Base-by-base conservation (phyloP, 169 alveolate genomes). In the Plasmodium berghei region DNA sequence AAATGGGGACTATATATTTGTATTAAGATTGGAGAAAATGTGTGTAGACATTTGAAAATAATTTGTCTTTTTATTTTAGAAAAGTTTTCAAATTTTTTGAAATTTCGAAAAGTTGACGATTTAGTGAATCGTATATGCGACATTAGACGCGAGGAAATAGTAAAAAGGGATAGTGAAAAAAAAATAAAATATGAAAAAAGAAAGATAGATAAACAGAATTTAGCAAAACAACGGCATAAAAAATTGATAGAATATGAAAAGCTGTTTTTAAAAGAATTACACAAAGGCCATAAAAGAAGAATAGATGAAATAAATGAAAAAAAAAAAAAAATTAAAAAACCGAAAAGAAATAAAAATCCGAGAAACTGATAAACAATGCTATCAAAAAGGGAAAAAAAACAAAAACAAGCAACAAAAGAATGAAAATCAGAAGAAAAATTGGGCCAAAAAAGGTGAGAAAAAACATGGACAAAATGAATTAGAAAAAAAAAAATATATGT, bases 161-260 rank as follows among this genome's bases (percentile, higher is more conserved):
- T 80, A 67, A 66, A 55, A 28, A 66, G 45, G 22, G 75, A 80
- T 5, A 42, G 24, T 9, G 69, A 42, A 58, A 80, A 55, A 56
- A 80, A 71, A 67, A 24, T n/a, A n/a, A 66, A 66, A 59, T 52
- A 49, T 71, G 73, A 66, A 26, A 52, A 24, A 61, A n/a, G 42
- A 28, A 42, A 67, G 14, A 83, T 34, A 40, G 70, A 83, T 12
- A 56, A 83, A 63, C 64, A 83, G 18, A 71, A 54, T n/a, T 10
- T 83, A 12, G n/a, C 26, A 34, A 42, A 62, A 45, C 54, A 54
- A 9, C 67, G 90, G 42, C 18, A 83, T 28, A 66, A 67, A 46
- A 26, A 48, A 54, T 42, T 83, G 24, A 20, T 52, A 55, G 72
- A 55, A 46, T 45, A 83, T 26, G 70, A 83, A 62, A 61, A 22